Evolutionary conservation across 1,284 basidiomycete genomes (phyloP), one percentile per base, ranked within the genome.

Genomic region (Hortiboletus rubellus): DNA sequence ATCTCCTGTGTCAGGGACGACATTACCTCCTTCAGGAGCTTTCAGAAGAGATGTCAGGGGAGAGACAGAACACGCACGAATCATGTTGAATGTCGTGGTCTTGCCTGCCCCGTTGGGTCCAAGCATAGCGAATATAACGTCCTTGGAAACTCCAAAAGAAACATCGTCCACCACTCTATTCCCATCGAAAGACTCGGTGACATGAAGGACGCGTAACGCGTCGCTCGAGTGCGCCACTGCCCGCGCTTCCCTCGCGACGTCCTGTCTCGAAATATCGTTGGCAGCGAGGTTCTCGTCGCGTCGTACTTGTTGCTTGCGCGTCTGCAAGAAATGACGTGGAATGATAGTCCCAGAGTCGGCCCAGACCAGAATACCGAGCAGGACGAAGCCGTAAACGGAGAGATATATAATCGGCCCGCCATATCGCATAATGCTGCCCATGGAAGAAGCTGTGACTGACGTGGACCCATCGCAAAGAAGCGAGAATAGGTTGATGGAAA

Each of bases 101-200:
- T 92, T 92, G 0, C 87, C 87, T 3, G 89, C 91, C 1, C 91
- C 91, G 61, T 92, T 93, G 1, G 90, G 89, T 5, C 91, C 91
- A n/a, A 92, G 77, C 60, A 93, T 72, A 5, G 87, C 87, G 60
- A 91, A 89, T 3, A 88, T 80, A 1, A 85, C 85, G 46, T 89
- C 80, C 18, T 71, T 72, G 0, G 81, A 74, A 12, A 92, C 85
- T 0, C 83, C 85, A 63, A 92, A 84, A 56, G 82, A 86, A 41
- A 92, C 85, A 60, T 90, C 80, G 64, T 92, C 85, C 0, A 92
- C 88, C 0, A 87, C 89, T 38, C 76, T 82, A 34, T 82, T 81
- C 55, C 71, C 59, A 7, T 77, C 75, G 59, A 84, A 92, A 3
- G 81, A 72, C 69, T 92, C 92, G 8, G 82, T 79, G 18, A 92